phyloP scores from a whole-genome alignment of 768 basidiomycete species.

The Lentinula lateritia region DNA sequence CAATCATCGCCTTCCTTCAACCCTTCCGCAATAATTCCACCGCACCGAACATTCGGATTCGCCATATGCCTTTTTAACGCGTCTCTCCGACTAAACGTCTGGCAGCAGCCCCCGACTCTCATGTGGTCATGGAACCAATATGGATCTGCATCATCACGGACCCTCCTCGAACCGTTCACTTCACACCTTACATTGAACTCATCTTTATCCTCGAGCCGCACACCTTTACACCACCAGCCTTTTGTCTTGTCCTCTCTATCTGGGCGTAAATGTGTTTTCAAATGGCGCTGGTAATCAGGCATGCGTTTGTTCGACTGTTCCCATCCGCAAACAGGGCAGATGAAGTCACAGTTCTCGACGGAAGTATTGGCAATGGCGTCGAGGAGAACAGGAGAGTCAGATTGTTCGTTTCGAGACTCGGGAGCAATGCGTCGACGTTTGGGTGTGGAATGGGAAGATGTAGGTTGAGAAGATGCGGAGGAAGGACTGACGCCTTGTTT shows the following conservation, averaged over 20 bases:
- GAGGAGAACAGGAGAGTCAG: slow-evolving; percentile 16
- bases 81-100: slow-evolving; percentile 38
- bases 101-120: slow-evolving; percentile 36
- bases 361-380: slow-evolving; percentile 18
- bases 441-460: slow-evolving; percentile 2
- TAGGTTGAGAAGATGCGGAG: not conserved
- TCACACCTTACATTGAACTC: not conserved
- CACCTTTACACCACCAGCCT: slow-evolving; percentile 35
- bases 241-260: slow-evolving; percentile 28
- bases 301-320: slow-evolving; percentile 43
- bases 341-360: slow-evolving; percentile 21
- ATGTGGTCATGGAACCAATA: slow-evolving; percentile 24
- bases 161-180: slow-evolving; percentile 3
- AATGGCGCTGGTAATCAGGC: slow-evolving; percentile 57
- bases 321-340: slow-evolving; percentile 44
- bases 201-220: slow-evolving; percentile 19
- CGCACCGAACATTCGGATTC: slow-evolving; percentile 25
- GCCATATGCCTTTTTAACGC: slow-evolving; percentile 40
- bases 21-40: slow-evolving; percentile 15
- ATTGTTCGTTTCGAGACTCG: slow-evolving; percentile 42
- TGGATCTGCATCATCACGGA: slow-evolving; percentile 13
- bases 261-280: slow-evolving; percentile 49
- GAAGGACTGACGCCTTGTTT: not conserved
- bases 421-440: slow-evolving; percentile 28
- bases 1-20: slow-evolving; percentile 8